phyloP scores from a whole-genome alignment of 1,139 yeast genomes.

The Geotrichum europaeum region DNA sequence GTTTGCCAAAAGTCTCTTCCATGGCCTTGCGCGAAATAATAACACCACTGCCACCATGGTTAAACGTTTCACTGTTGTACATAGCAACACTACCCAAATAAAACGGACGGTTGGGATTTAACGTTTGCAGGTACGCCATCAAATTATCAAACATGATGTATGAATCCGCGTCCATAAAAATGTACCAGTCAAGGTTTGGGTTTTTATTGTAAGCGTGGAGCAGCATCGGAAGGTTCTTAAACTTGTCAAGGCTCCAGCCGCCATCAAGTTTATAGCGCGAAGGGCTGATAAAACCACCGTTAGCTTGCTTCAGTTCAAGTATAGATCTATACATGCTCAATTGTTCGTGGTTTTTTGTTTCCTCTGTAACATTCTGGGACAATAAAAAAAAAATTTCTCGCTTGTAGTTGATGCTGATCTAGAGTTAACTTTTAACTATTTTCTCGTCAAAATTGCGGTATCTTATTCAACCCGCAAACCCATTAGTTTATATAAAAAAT shows the following conservation, averaged over 20 bases:
- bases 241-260: constrained; percentile 37
- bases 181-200: constrained; percentile 35
- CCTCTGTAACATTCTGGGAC: constrained; percentile 26
- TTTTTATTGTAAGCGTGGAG: constrained; percentile 32
- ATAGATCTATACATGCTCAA: constrained; percentile 30
- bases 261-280: constrained; percentile 16
- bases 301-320: constrained; percentile 23
- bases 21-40: constrained; percentile 34
- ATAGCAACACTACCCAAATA: constrained; percentile 32
- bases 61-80: constrained; percentile 26
- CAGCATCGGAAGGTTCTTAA: constrained; percentile 38
- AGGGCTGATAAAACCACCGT: constrained; percentile 12
- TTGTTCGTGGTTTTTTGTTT: constrained; percentile 21
- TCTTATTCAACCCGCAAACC: no score
- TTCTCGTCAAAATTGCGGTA: no score
- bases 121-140: constrained; percentile 24
- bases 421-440: no score
- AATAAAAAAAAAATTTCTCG: no score
- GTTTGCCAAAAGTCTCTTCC: constrained; percentile 26
- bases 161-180: constrained; percentile 37
- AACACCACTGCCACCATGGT: constrained; percentile 39
- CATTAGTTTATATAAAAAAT: neutral
- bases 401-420: no score
- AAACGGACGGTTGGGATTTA: constrained; percentile 27
- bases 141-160: constrained; percentile 31